phyloP scores from a whole-genome alignment of 805 yeast genomes.

The Kregervanrija pseudodelftensis region DNA sequence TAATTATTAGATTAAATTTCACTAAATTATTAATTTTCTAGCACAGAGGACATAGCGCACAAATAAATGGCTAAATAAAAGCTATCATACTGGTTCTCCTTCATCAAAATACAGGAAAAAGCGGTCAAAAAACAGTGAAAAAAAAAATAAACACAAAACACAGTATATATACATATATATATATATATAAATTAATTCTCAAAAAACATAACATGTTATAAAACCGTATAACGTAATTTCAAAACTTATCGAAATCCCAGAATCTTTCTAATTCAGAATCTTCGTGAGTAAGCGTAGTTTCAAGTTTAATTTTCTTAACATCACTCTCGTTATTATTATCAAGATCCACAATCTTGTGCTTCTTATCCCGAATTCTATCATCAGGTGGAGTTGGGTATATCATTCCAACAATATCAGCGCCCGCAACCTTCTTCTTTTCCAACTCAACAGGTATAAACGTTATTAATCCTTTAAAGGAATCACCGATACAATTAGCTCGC shows the following conservation, averaged over 20 bases:
- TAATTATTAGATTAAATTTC: too few relatives aligned
- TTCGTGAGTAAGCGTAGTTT: slow-evolving; percentile 4
- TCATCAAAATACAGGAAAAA: too few relatives aligned
- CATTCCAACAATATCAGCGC: slow-evolving; percentile 8
- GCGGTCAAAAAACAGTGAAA: too few relatives aligned
- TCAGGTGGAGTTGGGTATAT: slow-evolving; percentile 34
- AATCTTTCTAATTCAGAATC: slow-evolving; percentile 9
- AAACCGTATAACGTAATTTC: slow-evolving; percentile 8
- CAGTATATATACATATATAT: not conserved
- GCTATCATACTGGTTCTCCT: too few relatives aligned
- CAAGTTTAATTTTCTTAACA: slow-evolving; percentile 7
- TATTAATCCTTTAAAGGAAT: slow-evolving; percentile 41
- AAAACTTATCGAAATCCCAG: slow-evolving; percentile 29
- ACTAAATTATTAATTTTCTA: too few relatives aligned
- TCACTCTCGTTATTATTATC: slow-evolving; percentile 5
- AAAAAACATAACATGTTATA: not conserved
- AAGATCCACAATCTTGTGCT: slow-evolving; percentile 7
- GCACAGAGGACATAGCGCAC: too few relatives aligned
- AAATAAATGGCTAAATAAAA: too few relatives aligned
- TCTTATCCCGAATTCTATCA: slow-evolving; percentile 14
- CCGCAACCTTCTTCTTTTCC: slow-evolving; percentile 9
- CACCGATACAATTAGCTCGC: slow-evolving; percentile 36
- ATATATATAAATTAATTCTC: not conserved
- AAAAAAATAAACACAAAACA: not conserved
- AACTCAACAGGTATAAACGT: slow-evolving; percentile 16